A percentile compares a stretch with the other conserved stretches of the same genome.
phyloP scores from a whole-genome alignment of 345 rosid species.

The Euphorbia tirucalli region DNA sequence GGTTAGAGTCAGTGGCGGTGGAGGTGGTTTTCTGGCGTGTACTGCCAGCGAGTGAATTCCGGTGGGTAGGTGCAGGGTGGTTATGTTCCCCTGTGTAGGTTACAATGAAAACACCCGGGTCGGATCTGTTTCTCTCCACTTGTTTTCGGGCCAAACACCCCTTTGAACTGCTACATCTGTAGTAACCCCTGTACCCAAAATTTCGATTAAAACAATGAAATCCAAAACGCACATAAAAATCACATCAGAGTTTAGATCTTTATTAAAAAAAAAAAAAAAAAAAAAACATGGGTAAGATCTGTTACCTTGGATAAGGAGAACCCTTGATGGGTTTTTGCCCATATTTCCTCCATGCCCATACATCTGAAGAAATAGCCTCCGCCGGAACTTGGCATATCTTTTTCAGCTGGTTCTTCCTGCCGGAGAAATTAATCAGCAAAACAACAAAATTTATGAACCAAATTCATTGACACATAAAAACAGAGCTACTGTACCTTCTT shows the following conservation, averaged over 20 bases:
- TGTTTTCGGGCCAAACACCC: slow-evolving; percentile 97
- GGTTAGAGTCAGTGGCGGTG: slow-evolving; percentile 31
- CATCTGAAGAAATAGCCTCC: slow-evolving; percentile 78
- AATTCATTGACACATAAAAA: background rate
- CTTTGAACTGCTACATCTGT: slow-evolving; percentile 93
- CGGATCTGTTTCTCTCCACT: slow-evolving; percentile 96
- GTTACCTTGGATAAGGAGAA: slow-evolving; percentile 90
- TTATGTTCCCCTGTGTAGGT: slow-evolving; percentile 95
- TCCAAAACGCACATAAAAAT: too few species aligned
- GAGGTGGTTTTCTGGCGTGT: slow-evolving; percentile 68
- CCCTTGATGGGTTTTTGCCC: slow-evolving; percentile 99
- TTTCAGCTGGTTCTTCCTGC: slow-evolving; percentile 85
- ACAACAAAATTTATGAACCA: background rate
- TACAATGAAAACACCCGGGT: slow-evolving; percentile 82
- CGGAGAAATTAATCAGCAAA: too few species aligned
- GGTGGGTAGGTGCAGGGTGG: slow-evolving; percentile 93
- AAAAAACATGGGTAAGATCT: background rate
- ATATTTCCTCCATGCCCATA: slow-evolving; percentile 99
- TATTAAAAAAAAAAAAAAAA: background rate
- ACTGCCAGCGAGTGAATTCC: slow-evolving; percentile 91
- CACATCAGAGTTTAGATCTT: background rate
- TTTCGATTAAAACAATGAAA: too few species aligned
- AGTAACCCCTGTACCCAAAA: slow-evolving; percentile 63
- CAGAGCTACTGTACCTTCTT: slow-evolving; percentile 52
- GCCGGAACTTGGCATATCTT: slow-evolving; percentile 90